phyloP scores from a whole-genome alignment of 2,329 filamentous ascomycete species.

The Rhexocercosporidium sp. region DNA sequence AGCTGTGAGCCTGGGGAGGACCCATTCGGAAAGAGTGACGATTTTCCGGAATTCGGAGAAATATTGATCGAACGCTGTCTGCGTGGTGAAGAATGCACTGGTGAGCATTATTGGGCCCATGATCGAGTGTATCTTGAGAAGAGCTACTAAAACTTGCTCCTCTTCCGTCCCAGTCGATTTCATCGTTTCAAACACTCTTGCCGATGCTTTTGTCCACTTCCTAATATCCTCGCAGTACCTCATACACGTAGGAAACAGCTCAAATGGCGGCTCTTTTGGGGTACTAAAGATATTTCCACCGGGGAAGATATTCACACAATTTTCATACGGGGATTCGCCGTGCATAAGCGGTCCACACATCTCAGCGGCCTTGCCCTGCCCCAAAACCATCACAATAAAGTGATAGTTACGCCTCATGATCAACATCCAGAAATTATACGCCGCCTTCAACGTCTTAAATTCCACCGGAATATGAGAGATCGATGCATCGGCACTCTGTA shows the following conservation, averaged over 20 bases:
- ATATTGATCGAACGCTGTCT: constrained; percentile 19
- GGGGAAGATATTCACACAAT: constrained; percentile 16
- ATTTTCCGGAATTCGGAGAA: constrained; percentile 19
- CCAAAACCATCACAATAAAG: constrained; percentile 11
- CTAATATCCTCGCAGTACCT: constrained; percentile 17
- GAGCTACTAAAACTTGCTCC: constrained; percentile 14
- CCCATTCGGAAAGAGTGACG: constrained; percentile 5
- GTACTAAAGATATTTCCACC: constrained; percentile 19
- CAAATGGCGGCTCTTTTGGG: constrained; percentile 15
- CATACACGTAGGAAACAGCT: constrained; percentile 11
- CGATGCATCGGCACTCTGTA: background rate
- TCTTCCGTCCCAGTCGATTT: constrained; percentile 4
- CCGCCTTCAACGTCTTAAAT: background rate
- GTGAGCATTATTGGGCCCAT: constrained; percentile 25
- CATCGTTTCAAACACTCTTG: background rate
- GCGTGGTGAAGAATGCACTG: constrained; percentile 13
- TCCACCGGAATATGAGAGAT: constrained; percentile 14
- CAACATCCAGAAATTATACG: constrained; percentile 12
- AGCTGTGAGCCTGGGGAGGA: constrained; percentile 13
- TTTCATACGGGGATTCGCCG: constrained; percentile 15
- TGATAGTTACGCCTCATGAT: constrained; percentile 26
- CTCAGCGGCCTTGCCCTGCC: background rate
- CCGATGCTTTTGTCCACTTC: constrained; percentile 14
- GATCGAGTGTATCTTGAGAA: constrained; percentile 14
- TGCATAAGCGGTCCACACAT: constrained; percentile 6